phyloP scores from a whole-genome alignment of 2,329 filamentous ascomycete species.

The Monilinia vaccinii-corymbosi region DNA sequence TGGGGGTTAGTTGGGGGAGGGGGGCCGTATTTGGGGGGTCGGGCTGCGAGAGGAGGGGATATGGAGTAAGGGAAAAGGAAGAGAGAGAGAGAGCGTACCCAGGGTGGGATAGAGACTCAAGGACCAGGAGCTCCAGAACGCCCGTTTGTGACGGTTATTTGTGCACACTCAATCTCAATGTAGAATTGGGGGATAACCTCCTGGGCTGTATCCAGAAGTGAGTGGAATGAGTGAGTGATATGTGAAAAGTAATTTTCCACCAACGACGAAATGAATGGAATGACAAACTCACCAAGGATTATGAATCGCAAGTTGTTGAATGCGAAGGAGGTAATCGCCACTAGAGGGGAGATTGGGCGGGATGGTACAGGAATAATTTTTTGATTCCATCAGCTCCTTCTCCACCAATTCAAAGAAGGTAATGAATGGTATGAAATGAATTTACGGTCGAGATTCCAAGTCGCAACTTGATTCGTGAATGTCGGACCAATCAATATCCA shows the following conservation, averaged over 20 bases:
- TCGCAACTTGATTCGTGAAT: constrained; percentile 18
- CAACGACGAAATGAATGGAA: not conserved
- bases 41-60: too few species aligned
- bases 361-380: constrained; percentile 26
- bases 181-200: constrained; percentile 27
- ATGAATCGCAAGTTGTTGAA: constrained; percentile 27
- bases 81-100: constrained; percentile 11
- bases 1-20: constrained; percentile 12
- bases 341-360: constrained; percentile 21
- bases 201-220: constrained; percentile 10
- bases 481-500: constrained; percentile 29
- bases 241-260: not conserved
- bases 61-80: not conserved
- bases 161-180: constrained; percentile 25
- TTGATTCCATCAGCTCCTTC: constrained; percentile 6
- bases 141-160: constrained; percentile 24
- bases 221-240: not conserved
- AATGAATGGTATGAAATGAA: not conserved
- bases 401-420: not conserved
- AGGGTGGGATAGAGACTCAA: constrained; percentile 24
- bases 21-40: too few species aligned
- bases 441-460: constrained; percentile 25
- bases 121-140: constrained; percentile 23
- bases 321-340: constrained; percentile 27
- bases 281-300: constrained; percentile 19